A percentile compares a stretch with the other conserved stretches of the same genome.
These are phyloP conservation scores for Saturnispora quitensis DNA, from an alignment of 805 yeast species.

Conservation along the genomic window DNA sequence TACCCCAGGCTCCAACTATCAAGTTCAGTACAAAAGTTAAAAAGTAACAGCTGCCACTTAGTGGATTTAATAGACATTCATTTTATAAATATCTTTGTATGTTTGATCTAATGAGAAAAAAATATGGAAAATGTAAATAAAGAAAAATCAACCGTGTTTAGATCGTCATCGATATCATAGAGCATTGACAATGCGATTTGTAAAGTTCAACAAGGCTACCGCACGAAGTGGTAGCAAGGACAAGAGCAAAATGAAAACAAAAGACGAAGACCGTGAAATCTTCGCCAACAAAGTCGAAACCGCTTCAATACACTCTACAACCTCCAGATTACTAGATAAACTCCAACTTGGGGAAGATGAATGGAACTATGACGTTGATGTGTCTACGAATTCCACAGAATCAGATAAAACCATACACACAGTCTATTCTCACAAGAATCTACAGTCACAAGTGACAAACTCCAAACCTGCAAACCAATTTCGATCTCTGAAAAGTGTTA, in stretches of 20 bases:
- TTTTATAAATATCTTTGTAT: no score
- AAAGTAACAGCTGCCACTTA: not conserved
- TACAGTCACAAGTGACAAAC: not conserved
- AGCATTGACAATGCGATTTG: conserved; percentile 1
- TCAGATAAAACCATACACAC: conserved; percentile 5
- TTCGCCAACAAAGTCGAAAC: conserved; percentile 13
- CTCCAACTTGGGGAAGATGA: conserved; percentile 27
- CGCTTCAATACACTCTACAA: conserved; percentile 16
- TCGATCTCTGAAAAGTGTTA: conserved; percentile 23
- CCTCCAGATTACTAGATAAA: conserved; percentile 27
- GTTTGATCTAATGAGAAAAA: not conserved
- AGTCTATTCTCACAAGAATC: conserved; percentile 3
- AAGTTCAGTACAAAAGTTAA: conserved; percentile 10
- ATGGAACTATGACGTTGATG: conserved; percentile 14
- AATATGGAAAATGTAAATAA: not conserved
- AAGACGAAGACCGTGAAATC: not conserved
- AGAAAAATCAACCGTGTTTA: not conserved
- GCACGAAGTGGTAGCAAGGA: not conserved
- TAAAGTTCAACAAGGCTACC: conserved; percentile 2
- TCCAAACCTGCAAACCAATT: conserved; percentile 23
- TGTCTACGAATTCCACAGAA: not conserved
- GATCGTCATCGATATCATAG: not conserved
- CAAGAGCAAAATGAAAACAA: not conserved
- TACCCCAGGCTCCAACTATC: conserved; percentile 17
- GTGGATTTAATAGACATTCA: not conserved